A percentile compares a stretch with the other conserved stretches of the same genome.
phyloP scores from a whole-genome alignment of 2,329 filamentous ascomycete genomes.

The Dryadomyces quercivorus region DNA sequence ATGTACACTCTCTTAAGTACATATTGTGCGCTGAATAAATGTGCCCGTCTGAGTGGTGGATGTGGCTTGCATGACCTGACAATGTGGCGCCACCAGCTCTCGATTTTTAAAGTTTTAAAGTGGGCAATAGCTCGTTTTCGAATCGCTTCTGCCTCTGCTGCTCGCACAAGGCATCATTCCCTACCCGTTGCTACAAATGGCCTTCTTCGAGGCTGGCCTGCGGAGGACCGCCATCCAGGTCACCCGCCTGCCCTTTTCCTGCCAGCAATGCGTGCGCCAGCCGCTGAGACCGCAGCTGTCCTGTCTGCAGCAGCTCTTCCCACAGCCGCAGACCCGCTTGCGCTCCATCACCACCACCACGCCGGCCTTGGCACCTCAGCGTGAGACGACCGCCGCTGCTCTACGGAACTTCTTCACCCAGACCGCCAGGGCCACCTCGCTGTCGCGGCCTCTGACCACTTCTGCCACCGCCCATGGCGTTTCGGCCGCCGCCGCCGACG shows the following conservation, averaged over 20 bases:
- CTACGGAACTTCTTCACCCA: neutral
- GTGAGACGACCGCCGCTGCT: neutral
- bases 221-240: conserved; percentile 16
- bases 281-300: neutral
- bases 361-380: too few relatives aligned
- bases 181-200: conserved; percentile 12
- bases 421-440: conserved; percentile 10
- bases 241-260: conserved; percentile 26
- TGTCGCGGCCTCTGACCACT: conserved; percentile 5
- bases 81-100: neutral
- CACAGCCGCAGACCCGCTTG: neutral
- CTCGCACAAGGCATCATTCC: neutral
- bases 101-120: neutral
- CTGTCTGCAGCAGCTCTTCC: neutral
- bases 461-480: conserved; percentile 12
- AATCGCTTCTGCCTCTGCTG: neutral
- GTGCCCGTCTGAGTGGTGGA: conserved; percentile 8
- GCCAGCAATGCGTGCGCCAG: conserved; percentile 33
- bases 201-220: conserved; percentile 17
- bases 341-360: neutral
- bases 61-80: neutral
- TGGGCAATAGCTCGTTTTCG: neutral
- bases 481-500: neutral
- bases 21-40: conserved; percentile 8
- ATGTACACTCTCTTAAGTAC: neutral